phyloP scores from a whole-genome alignment of 176 grass and related monocot species.

The Aegilops umbellulata region DNA sequence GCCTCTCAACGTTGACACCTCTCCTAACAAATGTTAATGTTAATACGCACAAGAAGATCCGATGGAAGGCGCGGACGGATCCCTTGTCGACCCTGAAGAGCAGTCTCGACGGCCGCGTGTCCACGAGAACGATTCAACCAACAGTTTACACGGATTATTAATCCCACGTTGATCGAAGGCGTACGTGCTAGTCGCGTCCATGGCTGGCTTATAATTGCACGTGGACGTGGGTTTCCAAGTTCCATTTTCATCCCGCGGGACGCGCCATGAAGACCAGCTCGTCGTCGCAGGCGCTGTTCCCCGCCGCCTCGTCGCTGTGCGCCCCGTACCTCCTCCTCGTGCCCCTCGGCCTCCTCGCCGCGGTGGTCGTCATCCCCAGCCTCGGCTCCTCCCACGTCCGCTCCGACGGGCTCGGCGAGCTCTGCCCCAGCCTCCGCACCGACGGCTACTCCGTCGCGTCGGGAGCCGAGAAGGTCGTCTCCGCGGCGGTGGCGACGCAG shows the following conservation, averaged over 20 bases:
- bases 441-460: slow-evolving; percentile 13
- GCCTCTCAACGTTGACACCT: slow-evolving; percentile 20
- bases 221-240: not conserved
- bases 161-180: not conserved
- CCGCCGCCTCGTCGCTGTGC: slow-evolving; percentile 11
- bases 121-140: not conserved
- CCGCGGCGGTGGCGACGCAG: not conserved
- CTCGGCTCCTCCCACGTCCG: slow-evolving; percentile 26
- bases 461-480: not conserved
- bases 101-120: slow-evolving; percentile 1
- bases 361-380: slow-evolving; percentile 33
- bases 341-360: slow-evolving; percentile 44
- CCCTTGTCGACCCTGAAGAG: not conserved
- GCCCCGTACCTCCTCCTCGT: slow-evolving; percentile 17
- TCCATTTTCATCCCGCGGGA: not conserved
- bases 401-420: slow-evolving; percentile 28
- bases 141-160: not conserved
- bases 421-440: slow-evolving; percentile 18
- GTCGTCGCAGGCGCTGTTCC: slow-evolving; percentile 13
- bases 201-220: slow-evolving; percentile 4
- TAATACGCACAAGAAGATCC: not conserved
- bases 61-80: not conserved
- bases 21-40: not conserved
- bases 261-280: slow-evolving; percentile 36
- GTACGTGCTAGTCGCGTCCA: not conserved